These are phyloP conservation scores for Fulvia fulva DNA, from an alignment of 2,329 filamentous ascomycete species.

Conservation along the genomic window DNA sequence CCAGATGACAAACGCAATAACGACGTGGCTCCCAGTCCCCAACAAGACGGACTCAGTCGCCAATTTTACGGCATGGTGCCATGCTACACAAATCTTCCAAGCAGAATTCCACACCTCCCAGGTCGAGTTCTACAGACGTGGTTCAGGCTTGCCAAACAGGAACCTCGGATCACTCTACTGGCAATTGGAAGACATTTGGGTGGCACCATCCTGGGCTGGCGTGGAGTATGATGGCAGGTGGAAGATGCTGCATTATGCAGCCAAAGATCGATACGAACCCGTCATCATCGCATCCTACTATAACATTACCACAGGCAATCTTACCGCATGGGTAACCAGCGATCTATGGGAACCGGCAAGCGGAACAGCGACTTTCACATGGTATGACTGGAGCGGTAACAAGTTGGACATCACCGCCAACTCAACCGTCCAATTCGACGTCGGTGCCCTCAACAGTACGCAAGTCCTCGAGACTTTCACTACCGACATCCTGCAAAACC, in stretches of 20 bases:
- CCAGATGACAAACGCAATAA: constrained; percentile 57
- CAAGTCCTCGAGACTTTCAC: constrained; percentile 41
- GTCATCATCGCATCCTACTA: constrained; percentile 59
- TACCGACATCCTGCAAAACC: constrained; percentile 31
- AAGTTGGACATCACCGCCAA: constrained; percentile 37
- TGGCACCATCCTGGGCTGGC: constrained; percentile 60
- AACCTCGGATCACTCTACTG: constrained; percentile 61
- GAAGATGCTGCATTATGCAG: constrained; percentile 59
- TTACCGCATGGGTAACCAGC: constrained; percentile 55
- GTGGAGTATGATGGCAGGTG: constrained; percentile 61
- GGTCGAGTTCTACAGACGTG: constrained; percentile 59
- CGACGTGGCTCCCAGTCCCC: constrained; percentile 56
- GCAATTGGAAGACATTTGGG: constrained; percentile 60
- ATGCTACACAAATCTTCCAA: constrained; percentile 61
- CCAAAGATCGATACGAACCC: constrained; percentile 55
- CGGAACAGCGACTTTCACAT: constrained; percentile 48
- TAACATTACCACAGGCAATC: constrained; percentile 47
- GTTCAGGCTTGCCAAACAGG: constrained; percentile 54
- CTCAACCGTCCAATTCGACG: constrained; percentile 36
- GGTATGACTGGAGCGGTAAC: constrained; percentile 50
- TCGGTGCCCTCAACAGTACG: constrained; percentile 53
- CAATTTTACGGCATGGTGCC: constrained; percentile 61
- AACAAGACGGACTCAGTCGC: constrained; percentile 50
- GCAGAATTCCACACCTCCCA: constrained; percentile 59
- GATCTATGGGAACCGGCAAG: constrained; percentile 52